Evolutionary conservation across 1,284 basidiomycete species (phyloP), one percentile per base, ranked within the genome.

Genomic region (Erythrobasidium hasegawianum): DNA sequence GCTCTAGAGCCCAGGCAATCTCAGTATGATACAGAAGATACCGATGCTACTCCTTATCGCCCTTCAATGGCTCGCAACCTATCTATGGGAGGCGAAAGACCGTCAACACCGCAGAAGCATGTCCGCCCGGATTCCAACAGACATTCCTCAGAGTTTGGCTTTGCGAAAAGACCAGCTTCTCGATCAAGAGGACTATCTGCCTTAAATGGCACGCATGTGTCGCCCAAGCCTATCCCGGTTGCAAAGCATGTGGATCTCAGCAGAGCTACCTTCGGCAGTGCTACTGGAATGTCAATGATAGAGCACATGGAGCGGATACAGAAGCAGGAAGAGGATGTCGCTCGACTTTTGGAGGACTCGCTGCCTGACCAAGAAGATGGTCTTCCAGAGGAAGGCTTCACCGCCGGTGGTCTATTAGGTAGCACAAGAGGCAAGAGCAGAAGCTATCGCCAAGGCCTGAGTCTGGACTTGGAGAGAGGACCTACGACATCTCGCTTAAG

Each of bases 261-360:
- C 7, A 40, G 55, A 18, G 47, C 41, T 2, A 45, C 47, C n/a
- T 57, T 65, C 29, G 62, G 62, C 1, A 45, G 39, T 14, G 62
- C 62, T n/a, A 55, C 62, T n/a, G 62, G 62, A 24, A 43, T 65
- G 13, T 55, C 62, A 5, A 43, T 65, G 53, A 57, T 65, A 43
- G 62, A 65, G 47, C 62, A 65, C 26, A 65, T 65, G 62, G 62
- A 65, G 41, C 43, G 56, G 22, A 26, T 65, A 13, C 53, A 65
- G 43, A 56, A 41, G 18, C 55, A 52, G 22, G 62, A 65, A 41
- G 53, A 65, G 33, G 55, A 57, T 27, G 56, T 39, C 5, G n/a
- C 27, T 22, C 40, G 29, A n/a, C 27, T 39, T 7, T 24, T 38
- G 33, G 55, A 20, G 7, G 26, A 29, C 9, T 38, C 33, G n/a